These are phyloP conservation scores for Botrytis hyacinthi DNA, from an alignment of 2,329 filamentous ascomycete species.

Conservation along the genomic window DNA sequence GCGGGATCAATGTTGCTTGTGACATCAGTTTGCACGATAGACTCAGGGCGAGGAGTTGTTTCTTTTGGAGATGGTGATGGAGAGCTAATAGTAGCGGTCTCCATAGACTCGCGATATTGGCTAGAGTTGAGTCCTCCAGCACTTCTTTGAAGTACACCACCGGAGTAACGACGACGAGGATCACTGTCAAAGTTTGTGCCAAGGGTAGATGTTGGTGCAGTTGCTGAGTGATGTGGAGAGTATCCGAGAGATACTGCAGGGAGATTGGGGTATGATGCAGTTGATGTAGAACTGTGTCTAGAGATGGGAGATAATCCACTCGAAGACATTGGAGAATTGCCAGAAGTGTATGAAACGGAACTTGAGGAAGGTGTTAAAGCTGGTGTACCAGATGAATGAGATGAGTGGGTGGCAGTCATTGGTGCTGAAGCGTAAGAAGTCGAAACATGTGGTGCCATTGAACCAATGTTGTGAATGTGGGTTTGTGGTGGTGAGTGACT, in stretches of 20 bases:
- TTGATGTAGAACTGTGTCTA: constrained; percentile 56
- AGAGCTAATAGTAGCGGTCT: constrained; percentile 31
- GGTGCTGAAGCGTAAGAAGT: constrained; percentile 50
- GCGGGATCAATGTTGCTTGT: constrained; percentile 38
- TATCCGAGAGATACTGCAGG: constrained; percentile 70
- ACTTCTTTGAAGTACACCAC: constrained; percentile 63
- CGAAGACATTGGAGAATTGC: constrained; percentile 71
- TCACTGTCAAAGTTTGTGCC: constrained; percentile 64
- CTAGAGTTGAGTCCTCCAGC: constrained; percentile 36
- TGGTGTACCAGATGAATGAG: constrained; percentile 61
- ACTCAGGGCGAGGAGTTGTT: constrained; percentile 37
- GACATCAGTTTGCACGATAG: constrained; percentile 43
- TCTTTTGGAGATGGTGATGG: constrained; percentile 35
- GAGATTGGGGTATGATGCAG: constrained; percentile 72
- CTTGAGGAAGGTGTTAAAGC: constrained; percentile 75
- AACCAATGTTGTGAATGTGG: constrained; percentile 30
- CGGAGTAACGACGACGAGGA: constrained; percentile 63
- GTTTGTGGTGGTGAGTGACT: constrained; percentile 52
- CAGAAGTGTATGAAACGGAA: constrained; percentile 72
- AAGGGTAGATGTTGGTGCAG: constrained; percentile 64
- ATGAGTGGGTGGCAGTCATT: constrained; percentile 61
- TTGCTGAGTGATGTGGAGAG: constrained; percentile 59
- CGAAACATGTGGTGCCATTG: constrained; percentile 39
- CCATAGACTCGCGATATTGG: constrained; percentile 29
- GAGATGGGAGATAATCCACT: constrained; percentile 63